Evolutionary conservation across 495 filamentous ascomycete species (phyloP).

Genomic region (Tuber brumale): DNA sequence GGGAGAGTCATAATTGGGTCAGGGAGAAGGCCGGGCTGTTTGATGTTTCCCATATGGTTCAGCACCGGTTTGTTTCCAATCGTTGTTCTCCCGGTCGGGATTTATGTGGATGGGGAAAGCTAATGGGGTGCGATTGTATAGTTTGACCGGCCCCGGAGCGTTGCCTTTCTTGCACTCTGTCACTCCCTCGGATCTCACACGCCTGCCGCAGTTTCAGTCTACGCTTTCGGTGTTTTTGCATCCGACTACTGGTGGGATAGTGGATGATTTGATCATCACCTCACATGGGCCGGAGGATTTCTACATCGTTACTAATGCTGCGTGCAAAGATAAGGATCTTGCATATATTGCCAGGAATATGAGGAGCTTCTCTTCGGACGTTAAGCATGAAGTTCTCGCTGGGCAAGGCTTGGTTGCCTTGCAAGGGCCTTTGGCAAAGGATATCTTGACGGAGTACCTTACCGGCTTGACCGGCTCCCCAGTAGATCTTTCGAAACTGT

Average conservation of each 20-base stretch:
- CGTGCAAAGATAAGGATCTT: slow-evolving; percentile 76
- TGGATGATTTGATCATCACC: slow-evolving; percentile 89
- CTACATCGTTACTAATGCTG: slow-evolving; percentile 96
- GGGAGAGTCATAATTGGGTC: slow-evolving; percentile 80
- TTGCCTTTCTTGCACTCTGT: slow-evolving; percentile 68
- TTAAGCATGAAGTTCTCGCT: slow-evolving; percentile 65
- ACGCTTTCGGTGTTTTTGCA: slow-evolving; percentile 77
- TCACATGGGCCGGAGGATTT: slow-evolving; percentile 61
- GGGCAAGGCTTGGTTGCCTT: slow-evolving; percentile 69
- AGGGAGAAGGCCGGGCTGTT: slow-evolving; percentile 81
- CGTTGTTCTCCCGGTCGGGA: not conserved
- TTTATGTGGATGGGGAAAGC: not conserved
- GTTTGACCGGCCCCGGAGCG: slow-evolving; percentile 70
- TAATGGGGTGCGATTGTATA: slow-evolving; percentile 3
- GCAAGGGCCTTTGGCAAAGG: slow-evolving; percentile 71
- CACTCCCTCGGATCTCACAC: slow-evolving; percentile 62
- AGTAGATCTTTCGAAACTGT: slow-evolving; percentile 59
- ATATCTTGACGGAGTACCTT: slow-evolving; percentile 55
- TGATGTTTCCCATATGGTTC: slow-evolving; percentile 75
- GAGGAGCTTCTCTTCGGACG: slow-evolving; percentile 46
- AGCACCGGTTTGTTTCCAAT: slow-evolving; percentile 45
- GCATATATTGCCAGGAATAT: slow-evolving; percentile 64
- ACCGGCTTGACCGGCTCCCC: slow-evolving; percentile 47
- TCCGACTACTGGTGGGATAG: slow-evolving; percentile 74
- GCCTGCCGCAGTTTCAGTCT: slow-evolving; percentile 55